These are phyloP conservation scores for Salvia sclarea DNA, from an alignment of 305 asterid species.

Conservation along the genomic window DNA sequence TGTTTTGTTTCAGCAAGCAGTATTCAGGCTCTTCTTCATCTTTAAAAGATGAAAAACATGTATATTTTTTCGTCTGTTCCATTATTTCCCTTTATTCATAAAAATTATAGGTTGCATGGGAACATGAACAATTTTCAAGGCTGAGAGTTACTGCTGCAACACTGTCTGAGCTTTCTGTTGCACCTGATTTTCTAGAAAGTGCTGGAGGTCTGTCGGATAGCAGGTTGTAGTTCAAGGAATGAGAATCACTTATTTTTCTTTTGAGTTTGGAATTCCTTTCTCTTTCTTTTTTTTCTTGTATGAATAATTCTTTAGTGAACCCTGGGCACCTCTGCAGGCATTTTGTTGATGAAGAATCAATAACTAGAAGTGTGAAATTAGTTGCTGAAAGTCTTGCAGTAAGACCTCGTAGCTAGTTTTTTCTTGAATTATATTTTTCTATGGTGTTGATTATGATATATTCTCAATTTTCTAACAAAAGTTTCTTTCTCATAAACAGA, in stretches of 20 bases:
- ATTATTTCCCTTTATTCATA: conserved; percentile 9
- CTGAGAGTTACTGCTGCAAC: conserved; percentile 91
- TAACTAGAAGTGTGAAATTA: conserved; percentile 70
- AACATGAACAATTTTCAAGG: conserved; percentile 96
- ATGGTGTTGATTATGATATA: conserved; percentile 2
- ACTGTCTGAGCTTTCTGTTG: conserved; percentile 66
- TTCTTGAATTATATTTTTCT: conserved; percentile 9
- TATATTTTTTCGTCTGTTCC: neutral
- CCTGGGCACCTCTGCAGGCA: conserved; percentile 48
- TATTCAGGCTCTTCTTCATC: neutral
- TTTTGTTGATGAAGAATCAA: conserved; percentile 62
- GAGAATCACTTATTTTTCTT: neutral
- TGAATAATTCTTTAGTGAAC: conserved; percentile 34
- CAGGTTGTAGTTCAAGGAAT: conserved; percentile 53
- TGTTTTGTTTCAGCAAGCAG: conserved; percentile 11
- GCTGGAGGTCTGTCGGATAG: conserved; percentile 76
- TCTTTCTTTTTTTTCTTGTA: conserved; percentile 22
- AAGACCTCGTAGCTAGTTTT: conserved; percentile 39
- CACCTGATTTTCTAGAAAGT: conserved; percentile 84
- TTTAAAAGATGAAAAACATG: conserved; percentile 8
- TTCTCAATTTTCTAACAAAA: conserved; percentile 15
- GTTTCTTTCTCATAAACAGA: conserved; percentile 50
- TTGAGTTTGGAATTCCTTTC: neutral
- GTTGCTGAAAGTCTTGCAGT: conserved; percentile 97
- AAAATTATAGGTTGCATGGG: conserved; percentile 89